Evolutionary conservation across 2,329 filamentous ascomycete genomes (phyloP).

Genomic region (Helminthosporium solani): DNA sequence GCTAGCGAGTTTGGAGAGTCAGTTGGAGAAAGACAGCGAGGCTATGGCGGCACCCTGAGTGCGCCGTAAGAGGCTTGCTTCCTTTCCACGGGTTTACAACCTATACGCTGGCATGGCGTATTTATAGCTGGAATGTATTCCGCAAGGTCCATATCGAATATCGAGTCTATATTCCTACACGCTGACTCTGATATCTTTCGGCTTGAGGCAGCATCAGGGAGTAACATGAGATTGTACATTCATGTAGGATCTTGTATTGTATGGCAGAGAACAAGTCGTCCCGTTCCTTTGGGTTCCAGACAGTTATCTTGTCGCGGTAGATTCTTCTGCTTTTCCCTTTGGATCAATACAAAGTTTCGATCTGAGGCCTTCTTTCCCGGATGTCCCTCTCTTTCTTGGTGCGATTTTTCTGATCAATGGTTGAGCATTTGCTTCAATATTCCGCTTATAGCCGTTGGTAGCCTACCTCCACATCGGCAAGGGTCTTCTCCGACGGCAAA

Average conservation of each 20-base stretch:
- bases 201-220: neutral
- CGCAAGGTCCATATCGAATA: too few species aligned
- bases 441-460: neutral
- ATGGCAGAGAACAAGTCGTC: too few species aligned
- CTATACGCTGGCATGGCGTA: neutral
- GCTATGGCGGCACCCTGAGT: slow-evolving; percentile 4
- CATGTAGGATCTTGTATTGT: neutral
- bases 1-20: slow-evolving; percentile 50
- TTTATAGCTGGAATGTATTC: neutral
- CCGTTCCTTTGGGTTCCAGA: too few species aligned
- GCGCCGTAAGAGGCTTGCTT: neutral
- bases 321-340: neutral
- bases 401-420: neutral
- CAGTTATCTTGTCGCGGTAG: neutral
- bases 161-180: too few species aligned
- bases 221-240: neutral
- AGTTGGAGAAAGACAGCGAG: slow-evolving; percentile 40
- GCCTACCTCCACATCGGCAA: neutral
- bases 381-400: too few species aligned
- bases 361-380: too few species aligned
- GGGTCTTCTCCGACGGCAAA: neutral
- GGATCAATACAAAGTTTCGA: neutral
- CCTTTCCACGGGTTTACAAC: neutral
- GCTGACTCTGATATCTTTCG: too few species aligned
- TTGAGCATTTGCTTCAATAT: neutral